Evolutionary conservation across 2,329 filamentous ascomycete genomes (phyloP), one percentile per base, ranked within the genome.

Genomic region (Simplicillium aogashimaense): DNA sequence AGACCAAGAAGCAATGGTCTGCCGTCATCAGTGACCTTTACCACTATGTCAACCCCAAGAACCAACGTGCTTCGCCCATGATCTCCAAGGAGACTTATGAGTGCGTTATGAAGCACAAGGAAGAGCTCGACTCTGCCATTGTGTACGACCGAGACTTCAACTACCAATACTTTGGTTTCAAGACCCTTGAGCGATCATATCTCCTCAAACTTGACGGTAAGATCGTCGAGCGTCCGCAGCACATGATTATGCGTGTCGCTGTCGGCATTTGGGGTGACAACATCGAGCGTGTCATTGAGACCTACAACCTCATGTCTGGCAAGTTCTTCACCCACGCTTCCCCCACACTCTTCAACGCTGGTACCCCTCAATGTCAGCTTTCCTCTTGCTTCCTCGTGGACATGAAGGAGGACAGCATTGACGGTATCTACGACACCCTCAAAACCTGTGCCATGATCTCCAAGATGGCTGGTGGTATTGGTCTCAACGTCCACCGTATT

Each of bases 1-100:
- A 98, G 76, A 98, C 92, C 49, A 97, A 97, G 78, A 98, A 98
- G 76, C 90, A 97, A 62, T 98, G 94, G 72, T 97, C 92, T n/a
- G 74, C 86, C 37, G 92, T 98, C 44, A 77, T 98, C 53, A 82
- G 79, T 54, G 92, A 98, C 56, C 79, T 98, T 33, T 95, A 90
- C 69, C 76, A 92, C 70, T 98, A 95, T 64, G 72, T 94, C 65
- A 98, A 98, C 70, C 88, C 90, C 46, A 94, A 86, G 70, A 98
- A 95, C 65, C 69, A 72, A 47, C 82, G 74, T 51, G 60, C 74
- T 7, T 90, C 89, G 38, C 90, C 92, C 42, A 98, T 98, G 92
- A 97, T 98, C 58, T 88, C 90, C 34, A 70, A 90, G 57, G 72
- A 84, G 53, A 94, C 85, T 36, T 95, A 95, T 61, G 86, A 95